phyloP scores from a whole-genome alignment of 192 early-diverging fungal species.

The Entomortierella chlamydospora region DNA sequence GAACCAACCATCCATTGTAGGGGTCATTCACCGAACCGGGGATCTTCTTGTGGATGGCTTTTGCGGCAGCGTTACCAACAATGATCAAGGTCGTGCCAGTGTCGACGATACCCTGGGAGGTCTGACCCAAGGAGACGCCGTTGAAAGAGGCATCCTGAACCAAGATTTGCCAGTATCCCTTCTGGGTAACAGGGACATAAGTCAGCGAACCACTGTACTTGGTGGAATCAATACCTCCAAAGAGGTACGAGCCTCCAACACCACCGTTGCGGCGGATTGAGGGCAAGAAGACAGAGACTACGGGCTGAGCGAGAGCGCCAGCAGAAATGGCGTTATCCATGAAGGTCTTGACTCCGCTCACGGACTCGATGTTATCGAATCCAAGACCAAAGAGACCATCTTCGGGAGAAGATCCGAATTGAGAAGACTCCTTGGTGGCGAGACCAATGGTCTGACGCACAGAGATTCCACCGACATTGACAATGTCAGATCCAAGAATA shows the following conservation, averaged over 20 bases:
- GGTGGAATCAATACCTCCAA: constrained; percentile 66
- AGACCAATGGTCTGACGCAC: constrained; percentile 74
- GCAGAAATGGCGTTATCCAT: constrained; percentile 69
- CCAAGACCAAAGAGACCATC: constrained; percentile 77
- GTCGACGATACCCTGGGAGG: constrained; percentile 65
- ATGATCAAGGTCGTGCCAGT: constrained; percentile 75
- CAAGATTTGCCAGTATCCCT: constrained; percentile 69
- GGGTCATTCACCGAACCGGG: constrained; percentile 23
- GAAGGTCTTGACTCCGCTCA: constrained; percentile 62
- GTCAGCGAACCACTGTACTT: constrained; percentile 63
- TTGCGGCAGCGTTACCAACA: constrained; percentile 63
- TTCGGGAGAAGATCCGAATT: constrained; percentile 66
- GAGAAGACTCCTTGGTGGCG: constrained; percentile 68
- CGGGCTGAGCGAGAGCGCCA: constrained; percentile 62
- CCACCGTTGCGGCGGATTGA: constrained; percentile 57
- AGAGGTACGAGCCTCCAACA: constrained; percentile 61
- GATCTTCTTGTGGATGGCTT: constrained; percentile 60
- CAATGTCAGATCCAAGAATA: constrained; percentile 61
- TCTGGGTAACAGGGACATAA: constrained; percentile 64
- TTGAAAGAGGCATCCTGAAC: constrained; percentile 60
- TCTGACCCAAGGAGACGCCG: constrained; percentile 48
- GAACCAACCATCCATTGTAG: constrained; percentile 40
- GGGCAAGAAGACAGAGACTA: constrained; percentile 72
- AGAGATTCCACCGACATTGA: constrained; percentile 62
- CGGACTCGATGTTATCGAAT: constrained; percentile 62